Conservation (phyloP, 805 yeast species). For the Suhomyces faveliae region DNA sequence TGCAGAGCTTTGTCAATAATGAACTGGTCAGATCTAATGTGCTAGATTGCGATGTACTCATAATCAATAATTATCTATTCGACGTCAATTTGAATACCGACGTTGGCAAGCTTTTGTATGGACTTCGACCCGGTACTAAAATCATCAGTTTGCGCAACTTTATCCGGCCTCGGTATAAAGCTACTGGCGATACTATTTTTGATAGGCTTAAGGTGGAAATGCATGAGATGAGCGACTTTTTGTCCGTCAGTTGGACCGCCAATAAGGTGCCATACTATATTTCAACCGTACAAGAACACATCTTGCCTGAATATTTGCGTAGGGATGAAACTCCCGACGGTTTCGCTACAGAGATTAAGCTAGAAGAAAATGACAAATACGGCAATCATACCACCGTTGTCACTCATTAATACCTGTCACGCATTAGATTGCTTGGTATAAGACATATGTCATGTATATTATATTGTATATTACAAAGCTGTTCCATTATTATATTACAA, state of each 20-base stretch:
- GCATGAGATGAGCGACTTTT: conserved; percentile 57
- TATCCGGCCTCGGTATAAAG: conserved; percentile 71
- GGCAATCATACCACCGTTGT: conserved; percentile 62
- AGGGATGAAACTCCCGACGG: conserved; percentile 2
- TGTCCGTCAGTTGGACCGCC: conserved; percentile 88
- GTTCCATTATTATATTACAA: neutral
- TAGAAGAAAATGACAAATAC: conserved; percentile 55
- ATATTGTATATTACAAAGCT: conserved; percentile 8
- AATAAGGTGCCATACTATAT: conserved; percentile 79
- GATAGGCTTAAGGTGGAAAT: conserved; percentile 64
- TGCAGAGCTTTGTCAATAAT: conserved; percentile 72
- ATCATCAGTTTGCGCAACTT: conserved; percentile 78
- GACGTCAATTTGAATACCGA: conserved; percentile 69
- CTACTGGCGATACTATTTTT: conserved; percentile 57
- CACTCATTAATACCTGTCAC: conserved; percentile 19
- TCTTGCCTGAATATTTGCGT: conserved; percentile 33
- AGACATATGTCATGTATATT: neutral
- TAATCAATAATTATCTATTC: conserved; percentile 82
- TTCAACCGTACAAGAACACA: conserved; percentile 56
- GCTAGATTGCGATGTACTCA: conserved; percentile 63
- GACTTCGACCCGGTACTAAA: conserved; percentile 69
- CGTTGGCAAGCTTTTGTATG: conserved; percentile 63
- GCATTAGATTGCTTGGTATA: too few species aligned
- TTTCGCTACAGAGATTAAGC: neutral
- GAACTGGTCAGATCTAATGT: conserved; percentile 52